phyloP scores from a whole-genome alignment of 148 eudicot genomes.

The Chenopodium berlandieri region DNA sequence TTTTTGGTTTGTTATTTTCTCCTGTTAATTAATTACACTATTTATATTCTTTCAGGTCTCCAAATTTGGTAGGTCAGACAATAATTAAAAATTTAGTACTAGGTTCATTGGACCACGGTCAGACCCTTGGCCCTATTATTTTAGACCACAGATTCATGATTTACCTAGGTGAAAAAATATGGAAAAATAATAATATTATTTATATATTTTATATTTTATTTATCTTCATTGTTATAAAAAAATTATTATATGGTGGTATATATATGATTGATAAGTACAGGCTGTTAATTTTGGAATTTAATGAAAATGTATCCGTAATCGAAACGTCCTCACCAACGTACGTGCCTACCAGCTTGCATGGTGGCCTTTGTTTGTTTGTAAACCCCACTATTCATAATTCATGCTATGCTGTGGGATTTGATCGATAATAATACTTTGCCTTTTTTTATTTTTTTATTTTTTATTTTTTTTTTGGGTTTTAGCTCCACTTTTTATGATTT shows the following conservation, averaged over 20 bases:
- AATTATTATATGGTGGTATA: not conserved
- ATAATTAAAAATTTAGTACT: not conserved
- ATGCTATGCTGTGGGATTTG: not conserved
- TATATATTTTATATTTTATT: not conserved
- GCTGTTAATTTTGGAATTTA: not conserved
- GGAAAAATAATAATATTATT: not conserved
- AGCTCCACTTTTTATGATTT: not conserved
- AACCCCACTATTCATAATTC: not conserved
- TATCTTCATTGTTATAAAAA: not conserved
- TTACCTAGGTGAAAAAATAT: not conserved
- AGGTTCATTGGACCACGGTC: not conserved
- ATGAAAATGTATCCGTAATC: not conserved
- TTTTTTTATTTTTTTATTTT: not conserved
- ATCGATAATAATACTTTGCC: not conserved
- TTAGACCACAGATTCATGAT: not conserved
- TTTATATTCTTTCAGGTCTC: not conserved
- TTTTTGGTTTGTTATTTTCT: not conserved
- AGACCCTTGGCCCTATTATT: not conserved
- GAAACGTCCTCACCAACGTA: not conserved
- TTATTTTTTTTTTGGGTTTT: not conserved
- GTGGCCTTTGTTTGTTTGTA: constrained; percentile 13
- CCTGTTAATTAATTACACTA: not conserved
- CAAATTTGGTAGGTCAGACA: not conserved
- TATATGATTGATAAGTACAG: not conserved
- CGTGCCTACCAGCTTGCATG: constrained; percentile 9